phyloP scores from a whole-genome alignment of 345 rosid species.

The Eucalyptus cloeziana region DNA sequence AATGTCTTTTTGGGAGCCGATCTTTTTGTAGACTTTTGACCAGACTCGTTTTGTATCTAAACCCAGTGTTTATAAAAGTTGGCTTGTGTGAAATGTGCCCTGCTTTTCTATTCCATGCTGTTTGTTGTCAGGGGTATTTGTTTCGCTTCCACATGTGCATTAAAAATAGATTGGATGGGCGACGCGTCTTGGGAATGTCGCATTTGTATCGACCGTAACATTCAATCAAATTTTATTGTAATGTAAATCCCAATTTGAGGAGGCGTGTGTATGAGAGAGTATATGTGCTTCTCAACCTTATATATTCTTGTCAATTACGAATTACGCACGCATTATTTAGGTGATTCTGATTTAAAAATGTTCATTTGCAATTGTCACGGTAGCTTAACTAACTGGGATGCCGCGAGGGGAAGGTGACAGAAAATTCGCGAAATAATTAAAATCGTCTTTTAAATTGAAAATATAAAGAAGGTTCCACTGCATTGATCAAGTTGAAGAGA shows the following conservation, averaged over 20 bases:
- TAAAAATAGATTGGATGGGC: too few species aligned
- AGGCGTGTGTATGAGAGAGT: not conserved
- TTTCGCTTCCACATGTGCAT: too few species aligned
- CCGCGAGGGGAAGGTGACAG: not conserved
- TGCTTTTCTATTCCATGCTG: too few species aligned
- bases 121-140: too few species aligned
- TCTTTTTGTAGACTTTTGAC: too few species aligned
- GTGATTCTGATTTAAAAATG: not conserved
- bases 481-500: not conserved
- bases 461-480: not conserved
- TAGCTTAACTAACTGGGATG: not conserved
- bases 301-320: not conserved
- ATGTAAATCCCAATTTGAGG: not conserved
- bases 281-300: not conserved
- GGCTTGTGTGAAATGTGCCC: too few species aligned
- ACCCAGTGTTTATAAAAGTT: too few species aligned
- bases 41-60: too few species aligned
- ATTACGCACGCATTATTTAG: not conserved
- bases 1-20: too few species aligned
- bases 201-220: not conserved
- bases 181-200: too few species aligned
- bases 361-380: not conserved
- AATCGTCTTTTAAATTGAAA: not conserved
- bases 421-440: not conserved
- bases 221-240: not conserved